Conservation (phyloP, 2,329 filamentous ascomycete genomes). For the Trichophyton benhamiae region DNA sequence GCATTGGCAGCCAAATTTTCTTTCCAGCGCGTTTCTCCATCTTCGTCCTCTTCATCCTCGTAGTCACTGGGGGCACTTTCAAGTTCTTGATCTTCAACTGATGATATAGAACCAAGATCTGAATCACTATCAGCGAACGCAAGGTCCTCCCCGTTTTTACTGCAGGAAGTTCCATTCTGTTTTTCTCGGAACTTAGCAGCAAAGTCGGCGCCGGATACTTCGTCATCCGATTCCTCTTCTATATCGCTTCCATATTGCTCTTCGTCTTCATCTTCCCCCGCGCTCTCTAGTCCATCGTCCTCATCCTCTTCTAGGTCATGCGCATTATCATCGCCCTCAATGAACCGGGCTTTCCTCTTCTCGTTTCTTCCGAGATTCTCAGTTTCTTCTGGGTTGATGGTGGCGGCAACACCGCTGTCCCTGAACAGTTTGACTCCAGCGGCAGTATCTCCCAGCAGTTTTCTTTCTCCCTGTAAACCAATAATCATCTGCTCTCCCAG, state of each 20-base stretch:
- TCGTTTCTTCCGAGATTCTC: conserved; percentile 47
- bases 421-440: conserved; percentile 77
- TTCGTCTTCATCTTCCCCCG: conserved; percentile 42
- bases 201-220: conserved; percentile 31
- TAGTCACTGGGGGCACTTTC: conserved; percentile 43
- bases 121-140: conserved; percentile 96
- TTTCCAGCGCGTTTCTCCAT: conserved; percentile 72
- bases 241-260: conserved; percentile 30
- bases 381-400: conserved; percentile 40
- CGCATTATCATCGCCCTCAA: conserved; percentile 39
- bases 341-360: conserved; percentile 39
- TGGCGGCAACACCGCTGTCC: conserved; percentile 52
- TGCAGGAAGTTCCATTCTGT: conserved; percentile 44
- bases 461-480: conserved; percentile 69
- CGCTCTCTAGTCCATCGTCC: conserved; percentile 40
- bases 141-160: conserved; percentile 53
- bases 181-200: conserved; percentile 31
- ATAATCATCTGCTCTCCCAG: conserved; percentile 92
- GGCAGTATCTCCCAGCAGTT: conserved; percentile 68
- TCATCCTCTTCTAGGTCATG: conserved; percentile 48
- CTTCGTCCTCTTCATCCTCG: conserved; percentile 54
- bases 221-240: conserved; percentile 22
- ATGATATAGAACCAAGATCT: conserved; percentile 78
- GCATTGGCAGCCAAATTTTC: conserved; percentile 69
- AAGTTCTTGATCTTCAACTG: conserved; percentile 43